phyloP scores from a whole-genome alignment of 176 grass and related monocot species.

The Triticum monococcum region DNA sequence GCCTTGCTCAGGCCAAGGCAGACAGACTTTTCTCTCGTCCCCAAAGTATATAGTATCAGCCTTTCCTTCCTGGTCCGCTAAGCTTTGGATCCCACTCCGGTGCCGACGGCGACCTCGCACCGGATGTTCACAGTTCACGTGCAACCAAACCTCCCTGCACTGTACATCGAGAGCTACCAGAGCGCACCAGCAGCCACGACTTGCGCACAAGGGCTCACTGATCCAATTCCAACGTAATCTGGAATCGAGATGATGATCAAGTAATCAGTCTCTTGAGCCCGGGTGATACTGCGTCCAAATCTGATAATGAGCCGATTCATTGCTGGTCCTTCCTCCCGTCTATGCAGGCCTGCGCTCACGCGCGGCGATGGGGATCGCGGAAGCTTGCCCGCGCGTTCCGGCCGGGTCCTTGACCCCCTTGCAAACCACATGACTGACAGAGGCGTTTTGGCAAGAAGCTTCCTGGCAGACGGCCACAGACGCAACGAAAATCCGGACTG shows the following conservation, averaged over 20 bases:
- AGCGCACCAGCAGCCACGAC: background rate
- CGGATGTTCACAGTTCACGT: constrained; percentile 43
- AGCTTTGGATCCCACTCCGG: background rate
- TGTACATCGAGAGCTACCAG: background rate
- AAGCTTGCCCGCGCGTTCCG: background rate
- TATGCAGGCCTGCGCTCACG: background rate
- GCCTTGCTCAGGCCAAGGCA: background rate
- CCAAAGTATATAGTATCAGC: background rate
- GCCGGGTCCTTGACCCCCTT: background rate
- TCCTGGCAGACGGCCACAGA: background rate
- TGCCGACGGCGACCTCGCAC: background rate
- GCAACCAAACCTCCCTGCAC: background rate
- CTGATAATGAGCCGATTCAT: background rate
- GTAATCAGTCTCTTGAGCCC: background rate
- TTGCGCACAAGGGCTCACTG: background rate
- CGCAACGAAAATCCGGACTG: background rate
- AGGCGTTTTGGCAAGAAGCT: background rate
- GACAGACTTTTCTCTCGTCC: background rate
- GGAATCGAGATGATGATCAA: background rate
- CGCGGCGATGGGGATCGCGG: background rate
- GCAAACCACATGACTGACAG: background rate
- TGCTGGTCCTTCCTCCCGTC: background rate
- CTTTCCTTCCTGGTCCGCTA: background rate
- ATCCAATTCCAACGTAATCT: background rate
- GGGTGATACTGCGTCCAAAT: background rate